Base-by-base conservation (phyloP, 2,329 filamentous ascomycete genomes). In the Fusarium sp. region DNA sequence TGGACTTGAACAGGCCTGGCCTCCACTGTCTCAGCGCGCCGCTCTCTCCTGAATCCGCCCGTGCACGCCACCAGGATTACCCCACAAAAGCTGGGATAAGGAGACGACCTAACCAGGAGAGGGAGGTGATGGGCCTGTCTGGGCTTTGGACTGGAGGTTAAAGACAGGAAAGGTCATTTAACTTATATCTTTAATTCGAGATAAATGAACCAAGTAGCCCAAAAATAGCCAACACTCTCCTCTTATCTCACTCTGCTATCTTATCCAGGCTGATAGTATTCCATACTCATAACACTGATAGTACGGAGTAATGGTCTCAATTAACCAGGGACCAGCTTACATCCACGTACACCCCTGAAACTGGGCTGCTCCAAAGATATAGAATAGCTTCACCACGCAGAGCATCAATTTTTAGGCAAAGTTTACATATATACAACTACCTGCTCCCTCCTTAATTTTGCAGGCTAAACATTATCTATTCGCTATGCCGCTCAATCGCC, bases 341-440 rank as follows among this genome's bases (percentile, higher is more conserved):
- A n/a, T n/a, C 15, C 32, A 34, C 32, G 32, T 28, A 12, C 12
- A 34, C 14, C 32, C 15, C 14, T 15, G 32, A 34, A n/a, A n/a
- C 10, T 28, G 26, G 26, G 23, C 23, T 4, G 23, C 48, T 50
- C 49, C 52, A 36, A 40, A 42, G 32, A 54, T n/a, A 44, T 10
- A 21, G 21, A 9, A 26, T 47, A 46, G 46, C 43, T 49, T 59
- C 51, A 45, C 48, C 46, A 24, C 32, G 20, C 48, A 43, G 45
- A 34, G 47, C 34, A 57, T 70, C 66, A 58, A 70, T 66, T 61
- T 67, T 64, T 40, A 53, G 62, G 60, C 44, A 62, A 71, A 72
- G 69, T 65, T 56, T 72, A 72, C 71, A 73, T 72, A 72, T 73
- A 73, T 73, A 73, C 71, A 73, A 72, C 58, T 62, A 56, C 69